Percentiles rank a stretch among this genome's conserved stretches.
Evolutionary conservation across 495 filamentous ascomycete species (phyloP).

Genomic region (Penicillium robsamsonii): DNA sequence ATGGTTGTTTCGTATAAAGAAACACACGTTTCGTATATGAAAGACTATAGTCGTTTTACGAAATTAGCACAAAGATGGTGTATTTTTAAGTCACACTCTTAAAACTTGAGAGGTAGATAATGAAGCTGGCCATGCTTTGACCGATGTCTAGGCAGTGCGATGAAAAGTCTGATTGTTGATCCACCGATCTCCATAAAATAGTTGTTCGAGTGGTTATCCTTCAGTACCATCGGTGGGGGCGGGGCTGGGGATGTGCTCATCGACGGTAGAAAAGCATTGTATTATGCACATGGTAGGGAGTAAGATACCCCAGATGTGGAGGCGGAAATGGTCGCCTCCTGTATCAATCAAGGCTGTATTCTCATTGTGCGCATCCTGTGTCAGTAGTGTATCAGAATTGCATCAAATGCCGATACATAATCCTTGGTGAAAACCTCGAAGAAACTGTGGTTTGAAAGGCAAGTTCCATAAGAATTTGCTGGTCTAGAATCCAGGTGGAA

Average conservation of each 20-base stretch:
- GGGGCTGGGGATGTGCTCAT: background rate
- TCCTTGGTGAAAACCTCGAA: background rate
- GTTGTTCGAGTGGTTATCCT: background rate
- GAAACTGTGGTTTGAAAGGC: background rate
- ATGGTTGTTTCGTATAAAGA: conserved; percentile 12
- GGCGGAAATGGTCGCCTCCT: background rate
- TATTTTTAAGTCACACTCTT: background rate
- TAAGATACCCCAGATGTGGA: background rate
- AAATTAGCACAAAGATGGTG: background rate
- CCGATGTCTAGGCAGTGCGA: background rate
- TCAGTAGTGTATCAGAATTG: background rate
- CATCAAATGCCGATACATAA: background rate
- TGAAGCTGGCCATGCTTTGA: background rate
- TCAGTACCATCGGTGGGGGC: background rate
- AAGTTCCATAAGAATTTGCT: background rate
- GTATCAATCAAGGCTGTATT: background rate
- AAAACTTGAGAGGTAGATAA: background rate
- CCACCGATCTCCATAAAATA: background rate
- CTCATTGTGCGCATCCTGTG: background rate
- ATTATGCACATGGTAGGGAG: background rate
- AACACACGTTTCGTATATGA: conserved; percentile 5
- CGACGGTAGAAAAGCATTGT: background rate
- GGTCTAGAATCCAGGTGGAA: background rate
- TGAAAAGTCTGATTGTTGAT: conserved; percentile 4
- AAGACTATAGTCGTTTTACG: background rate